These are phyloP conservation scores for Candida pseudocylindracea DNA, from an alignment of 1,139 yeast species.

Conservation along the genomic window DNA sequence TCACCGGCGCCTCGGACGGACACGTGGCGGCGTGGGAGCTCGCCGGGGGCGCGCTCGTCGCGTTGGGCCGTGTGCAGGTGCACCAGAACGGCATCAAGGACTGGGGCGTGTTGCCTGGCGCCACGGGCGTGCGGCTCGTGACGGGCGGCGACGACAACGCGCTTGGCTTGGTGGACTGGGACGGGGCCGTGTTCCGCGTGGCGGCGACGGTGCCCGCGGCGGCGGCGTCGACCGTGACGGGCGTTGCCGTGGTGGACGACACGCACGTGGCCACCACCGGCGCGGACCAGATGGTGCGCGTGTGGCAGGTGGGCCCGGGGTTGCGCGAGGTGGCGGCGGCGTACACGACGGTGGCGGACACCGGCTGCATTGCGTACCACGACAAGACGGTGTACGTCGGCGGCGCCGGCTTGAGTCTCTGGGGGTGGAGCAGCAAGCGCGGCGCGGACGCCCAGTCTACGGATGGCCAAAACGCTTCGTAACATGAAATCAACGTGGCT, in stretches of 20 bases:
- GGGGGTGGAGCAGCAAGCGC: too few species aligned
- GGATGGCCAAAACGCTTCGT: too few species aligned
- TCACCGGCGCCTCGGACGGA: constrained; percentile 73
- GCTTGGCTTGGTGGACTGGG: constrained; percentile 21
- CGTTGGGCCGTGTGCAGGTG: constrained; percentile 14
- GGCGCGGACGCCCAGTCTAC: too few species aligned
- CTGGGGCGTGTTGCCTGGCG: constrained; percentile 7
- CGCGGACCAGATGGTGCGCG: constrained; percentile 58
- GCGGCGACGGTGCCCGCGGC: constrained; percentile 24
- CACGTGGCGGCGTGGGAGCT: constrained; percentile 40
- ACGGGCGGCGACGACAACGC: constrained; percentile 95
- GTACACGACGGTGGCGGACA: constrained; percentile 77
- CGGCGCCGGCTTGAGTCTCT: too few species aligned
- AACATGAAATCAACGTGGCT: too few species aligned
- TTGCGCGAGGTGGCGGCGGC: too few species aligned
- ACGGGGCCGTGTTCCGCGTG: constrained; percentile 6
- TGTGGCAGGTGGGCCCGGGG: constrained; percentile 22
- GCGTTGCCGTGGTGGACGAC: constrained; percentile 14
- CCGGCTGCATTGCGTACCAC: constrained; percentile 28
- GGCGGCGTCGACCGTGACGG: constrained; percentile 75
- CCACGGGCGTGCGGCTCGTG: constrained; percentile 13
- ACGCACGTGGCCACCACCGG: constrained; percentile 23
- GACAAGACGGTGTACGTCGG: too few species aligned
- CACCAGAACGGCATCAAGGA: constrained; percentile 79
- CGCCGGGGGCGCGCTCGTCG: constrained; percentile 3